Evolutionary conservation across 192 early-diverging fungal species (phyloP).

Genomic region (Rhizophlyctis rosea): DNA sequence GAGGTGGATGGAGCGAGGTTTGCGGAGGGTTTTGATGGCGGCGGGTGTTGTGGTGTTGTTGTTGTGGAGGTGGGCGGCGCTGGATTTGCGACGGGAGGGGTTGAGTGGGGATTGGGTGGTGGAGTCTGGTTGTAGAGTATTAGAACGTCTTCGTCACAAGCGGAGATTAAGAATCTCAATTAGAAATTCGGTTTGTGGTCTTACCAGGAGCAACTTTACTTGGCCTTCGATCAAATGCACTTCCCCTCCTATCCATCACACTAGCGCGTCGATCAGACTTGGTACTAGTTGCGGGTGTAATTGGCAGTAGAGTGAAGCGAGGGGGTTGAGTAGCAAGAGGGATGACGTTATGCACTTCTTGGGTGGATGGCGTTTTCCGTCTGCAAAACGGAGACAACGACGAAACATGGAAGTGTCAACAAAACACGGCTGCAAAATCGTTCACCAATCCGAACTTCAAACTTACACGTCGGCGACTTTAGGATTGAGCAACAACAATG

Average conservation of each 20-base stretch:
- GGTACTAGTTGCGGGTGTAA: background rate
- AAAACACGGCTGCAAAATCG: background rate
- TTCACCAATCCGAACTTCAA: background rate
- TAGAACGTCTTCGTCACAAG: too few relatives aligned
- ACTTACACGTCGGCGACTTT: constrained; percentile 45
- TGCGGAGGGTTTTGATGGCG: too few relatives aligned
- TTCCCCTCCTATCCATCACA: background rate
- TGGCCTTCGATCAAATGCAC: background rate
- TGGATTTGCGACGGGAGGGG: too few relatives aligned
- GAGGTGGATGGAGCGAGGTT: too few relatives aligned
- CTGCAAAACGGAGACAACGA: too few relatives aligned
- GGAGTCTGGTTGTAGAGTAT: too few relatives aligned
- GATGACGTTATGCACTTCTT: constrained; percentile 49
- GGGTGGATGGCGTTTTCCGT: background rate
- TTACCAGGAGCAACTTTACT: background rate
- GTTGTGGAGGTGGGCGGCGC: too few relatives aligned
- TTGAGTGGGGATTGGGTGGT: too few relatives aligned
- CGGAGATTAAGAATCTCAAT: too few relatives aligned
- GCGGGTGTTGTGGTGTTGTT: too few relatives aligned
- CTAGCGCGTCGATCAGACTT: background rate
- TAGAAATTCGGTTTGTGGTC: too few relatives aligned
- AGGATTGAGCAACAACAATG: constrained; percentile 46
- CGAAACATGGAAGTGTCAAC: too few relatives aligned
- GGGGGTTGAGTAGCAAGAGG: constrained; percentile 48
- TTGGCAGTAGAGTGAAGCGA: constrained; percentile 54